Conservation (phyloP, 768 basidiomycete species). For the Boletus sensibilis region DNA sequence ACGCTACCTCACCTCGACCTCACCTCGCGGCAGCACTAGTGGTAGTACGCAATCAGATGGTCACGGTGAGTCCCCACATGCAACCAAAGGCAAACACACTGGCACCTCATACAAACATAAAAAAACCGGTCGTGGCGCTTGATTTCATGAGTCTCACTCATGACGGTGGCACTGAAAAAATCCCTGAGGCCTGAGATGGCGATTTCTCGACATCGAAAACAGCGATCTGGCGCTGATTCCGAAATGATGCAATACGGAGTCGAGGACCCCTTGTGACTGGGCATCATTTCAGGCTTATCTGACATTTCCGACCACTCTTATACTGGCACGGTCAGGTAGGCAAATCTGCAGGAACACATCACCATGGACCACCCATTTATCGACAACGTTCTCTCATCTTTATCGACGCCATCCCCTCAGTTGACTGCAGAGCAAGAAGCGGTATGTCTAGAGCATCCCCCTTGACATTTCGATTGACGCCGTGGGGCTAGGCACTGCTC, state of each 20-base stretch:
- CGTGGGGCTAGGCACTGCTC: too few relatives aligned
- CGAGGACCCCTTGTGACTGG: not conserved
- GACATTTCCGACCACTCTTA: constrained; percentile 7
- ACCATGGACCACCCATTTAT: too few relatives aligned
- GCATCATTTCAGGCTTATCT: constrained; percentile 11
- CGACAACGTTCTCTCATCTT: too few relatives aligned
- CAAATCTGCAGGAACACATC: too few relatives aligned
- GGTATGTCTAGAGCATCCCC: too few relatives aligned
- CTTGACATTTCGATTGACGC: too few relatives aligned
- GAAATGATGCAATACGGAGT: constrained; percentile 2
- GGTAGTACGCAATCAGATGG: not conserved
- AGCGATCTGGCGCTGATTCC: constrained; percentile 1
- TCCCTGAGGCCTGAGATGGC: not conserved
- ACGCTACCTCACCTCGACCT: too few relatives aligned
- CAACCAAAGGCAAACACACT: not conserved
- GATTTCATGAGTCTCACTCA: not conserved
- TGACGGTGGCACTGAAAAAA: constrained; percentile 2
- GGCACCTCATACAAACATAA: too few relatives aligned
- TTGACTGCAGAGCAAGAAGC: too few relatives aligned
- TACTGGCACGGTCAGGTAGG: not conserved
- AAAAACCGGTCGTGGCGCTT: constrained; percentile 8
- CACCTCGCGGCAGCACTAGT: too few relatives aligned
- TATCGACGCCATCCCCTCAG: too few relatives aligned
- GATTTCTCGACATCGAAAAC: constrained; percentile 2
- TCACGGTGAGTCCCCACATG: not conserved